Conservation (phyloP, 768 basidiomycete genomes). For the Sporobolomyces roseus region DNA sequence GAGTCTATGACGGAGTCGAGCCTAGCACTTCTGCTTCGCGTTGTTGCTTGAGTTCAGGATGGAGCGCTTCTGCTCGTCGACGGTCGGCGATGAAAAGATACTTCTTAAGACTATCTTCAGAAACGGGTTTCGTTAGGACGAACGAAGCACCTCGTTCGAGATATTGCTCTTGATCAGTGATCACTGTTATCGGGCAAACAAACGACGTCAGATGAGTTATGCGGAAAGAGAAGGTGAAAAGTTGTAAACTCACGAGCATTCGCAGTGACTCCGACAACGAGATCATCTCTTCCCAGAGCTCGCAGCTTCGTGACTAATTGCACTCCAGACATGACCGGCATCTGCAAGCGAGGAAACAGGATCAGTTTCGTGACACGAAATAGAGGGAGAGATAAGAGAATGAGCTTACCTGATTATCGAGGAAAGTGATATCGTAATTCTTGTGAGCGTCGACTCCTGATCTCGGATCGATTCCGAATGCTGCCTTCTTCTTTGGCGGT, state of each 20-base stretch:
- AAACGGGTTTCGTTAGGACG: conserved; percentile 45
- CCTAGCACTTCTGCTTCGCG: conserved; percentile 11
- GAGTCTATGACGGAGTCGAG: background rate
- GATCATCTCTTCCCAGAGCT: conserved; percentile 63
- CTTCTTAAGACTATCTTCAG: conserved; percentile 35
- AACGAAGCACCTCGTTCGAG: conserved; percentile 45
- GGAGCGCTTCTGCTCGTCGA: conserved; percentile 23
- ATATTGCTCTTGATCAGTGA: conserved; percentile 44
- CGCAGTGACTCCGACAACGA: conserved; percentile 61
- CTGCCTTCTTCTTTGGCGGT: conserved; percentile 5
- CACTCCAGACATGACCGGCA: conserved; percentile 61
- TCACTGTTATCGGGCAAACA: background rate
- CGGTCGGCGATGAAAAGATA: conserved; percentile 38
- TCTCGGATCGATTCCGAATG: conserved; percentile 21
- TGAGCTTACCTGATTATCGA: conserved; percentile 74
- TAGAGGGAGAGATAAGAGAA: conserved; percentile 20
- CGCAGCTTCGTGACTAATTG: conserved; percentile 64
- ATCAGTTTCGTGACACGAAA: background rate
- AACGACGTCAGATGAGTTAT: too few species aligned
- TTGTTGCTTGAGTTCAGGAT: conserved; percentile 16
- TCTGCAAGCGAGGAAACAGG: conserved; percentile 5
- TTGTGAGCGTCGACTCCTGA: conserved; percentile 26
- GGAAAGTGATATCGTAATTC: conserved; percentile 55
- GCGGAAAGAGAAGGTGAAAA: background rate
- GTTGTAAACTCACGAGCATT: conserved; percentile 50